Percentiles rank a stretch among this genome's conserved stretches.
Conservation (phyloP, 2,329 filamentous ascomycete species). For the Apiospora malaysiana region DNA sequence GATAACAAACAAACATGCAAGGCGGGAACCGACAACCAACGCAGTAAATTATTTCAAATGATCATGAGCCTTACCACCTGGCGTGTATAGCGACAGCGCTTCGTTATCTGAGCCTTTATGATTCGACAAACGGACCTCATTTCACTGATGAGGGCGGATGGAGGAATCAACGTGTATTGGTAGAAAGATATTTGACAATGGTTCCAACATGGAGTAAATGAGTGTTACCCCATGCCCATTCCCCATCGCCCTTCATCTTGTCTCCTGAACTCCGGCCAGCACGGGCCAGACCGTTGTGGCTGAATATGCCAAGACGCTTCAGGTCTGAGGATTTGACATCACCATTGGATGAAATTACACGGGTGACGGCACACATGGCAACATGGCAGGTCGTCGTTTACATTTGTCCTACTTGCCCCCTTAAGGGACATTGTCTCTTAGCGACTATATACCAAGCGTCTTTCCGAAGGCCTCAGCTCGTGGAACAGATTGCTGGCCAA, state of each 20-base stretch:
- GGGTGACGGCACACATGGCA: neutral
- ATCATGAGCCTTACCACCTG: neutral
- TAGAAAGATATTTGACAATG: neutral
- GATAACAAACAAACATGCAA: neutral
- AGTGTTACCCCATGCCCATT: neutral
- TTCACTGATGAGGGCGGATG: neutral
- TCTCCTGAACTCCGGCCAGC: neutral
- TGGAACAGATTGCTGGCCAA: neutral
- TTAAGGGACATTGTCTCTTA: neutral
- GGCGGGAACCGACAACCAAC: neutral
- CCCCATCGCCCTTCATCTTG: neutral
- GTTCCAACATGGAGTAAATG: neutral
- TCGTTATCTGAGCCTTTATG: neutral
- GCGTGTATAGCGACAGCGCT: neutral
- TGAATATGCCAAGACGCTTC: slow-evolving; percentile 16
- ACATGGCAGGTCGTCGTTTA: neutral
- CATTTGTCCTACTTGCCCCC: neutral
- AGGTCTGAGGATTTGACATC: slow-evolving; percentile 11
- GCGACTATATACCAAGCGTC: neutral
- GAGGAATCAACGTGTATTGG: neutral
- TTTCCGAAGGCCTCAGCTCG: neutral
- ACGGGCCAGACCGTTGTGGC: slow-evolving; percentile 12
- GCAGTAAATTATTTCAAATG: neutral
- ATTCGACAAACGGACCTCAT: neutral
- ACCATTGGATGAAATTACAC: slow-evolving; percentile 3